phyloP scores from a whole-genome alignment of 2,329 filamentous ascomycete species.

The Dendryphion nanum region DNA sequence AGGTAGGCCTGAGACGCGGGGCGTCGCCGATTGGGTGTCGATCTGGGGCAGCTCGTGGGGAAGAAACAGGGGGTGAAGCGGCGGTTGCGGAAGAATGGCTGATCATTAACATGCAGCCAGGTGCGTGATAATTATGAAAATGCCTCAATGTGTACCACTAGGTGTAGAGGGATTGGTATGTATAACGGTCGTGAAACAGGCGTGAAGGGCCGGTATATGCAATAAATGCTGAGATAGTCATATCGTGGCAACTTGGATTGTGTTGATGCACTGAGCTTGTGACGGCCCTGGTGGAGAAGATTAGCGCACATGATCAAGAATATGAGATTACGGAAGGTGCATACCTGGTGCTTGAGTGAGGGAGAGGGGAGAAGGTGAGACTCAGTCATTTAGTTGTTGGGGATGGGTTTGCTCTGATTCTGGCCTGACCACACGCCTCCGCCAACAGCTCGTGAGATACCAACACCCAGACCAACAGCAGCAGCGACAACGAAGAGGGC shows the following conservation, averaged over 20 bases:
- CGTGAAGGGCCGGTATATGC: constrained; percentile 4
- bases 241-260: background rate
- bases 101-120: background rate
- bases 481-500: constrained; percentile 46
- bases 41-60: background rate
- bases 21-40: background rate
- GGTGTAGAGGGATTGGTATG: constrained; percentile 1
- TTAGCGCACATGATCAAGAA: no score
- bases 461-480: constrained; percentile 49
- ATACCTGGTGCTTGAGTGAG: no score
- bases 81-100: background rate
- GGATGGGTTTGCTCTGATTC: constrained; percentile 37
- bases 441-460: constrained; percentile 49
- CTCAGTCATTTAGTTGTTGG: constrained; percentile 3
- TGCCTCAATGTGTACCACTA: no score
- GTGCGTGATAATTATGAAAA: no score
- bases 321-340: no score
- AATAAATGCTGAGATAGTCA: constrained; percentile 4
- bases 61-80: background rate
- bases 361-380: background rate
- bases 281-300: no score
- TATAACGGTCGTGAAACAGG: constrained; percentile 5
- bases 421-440: constrained; percentile 46
- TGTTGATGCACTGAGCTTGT: background rate
- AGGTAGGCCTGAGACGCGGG: background rate